These are phyloP conservation scores for Picea glauca DNA, from an alignment of 75 land plant genomes.

Conservation along the genomic window DNA sequence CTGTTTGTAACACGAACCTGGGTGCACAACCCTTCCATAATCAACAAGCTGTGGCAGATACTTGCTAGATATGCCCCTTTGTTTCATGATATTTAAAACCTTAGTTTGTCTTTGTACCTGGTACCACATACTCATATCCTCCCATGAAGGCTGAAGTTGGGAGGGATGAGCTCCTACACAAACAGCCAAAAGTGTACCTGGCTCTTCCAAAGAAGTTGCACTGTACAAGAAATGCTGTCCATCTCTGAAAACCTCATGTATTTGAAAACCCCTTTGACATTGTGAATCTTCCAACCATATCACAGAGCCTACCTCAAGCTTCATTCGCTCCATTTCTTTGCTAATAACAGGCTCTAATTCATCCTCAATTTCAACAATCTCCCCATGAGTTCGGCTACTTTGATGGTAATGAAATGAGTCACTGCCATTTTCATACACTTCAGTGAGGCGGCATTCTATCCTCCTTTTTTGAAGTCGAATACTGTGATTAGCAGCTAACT, in stretches of 20 bases:
- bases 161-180: conserved; percentile 79
- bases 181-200: conserved; percentile 39
- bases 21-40: conserved; percentile 89
- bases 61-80: conserved; percentile 67
- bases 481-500: conserved; percentile 61
- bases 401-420: conserved; percentile 40
- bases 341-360: conserved; percentile 35
- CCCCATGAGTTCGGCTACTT: conserved; percentile 36
- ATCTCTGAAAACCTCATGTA: conserved; percentile 36
- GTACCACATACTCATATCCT: conserved; percentile 81
- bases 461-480: conserved; percentile 60
- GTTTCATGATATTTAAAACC: conserved; percentile 62
- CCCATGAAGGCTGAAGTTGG: conserved; percentile 76
- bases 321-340: conserved; percentile 32
- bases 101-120: conserved; percentile 87
- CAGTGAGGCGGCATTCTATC: conserved; percentile 57
- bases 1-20: conserved; percentile 67
- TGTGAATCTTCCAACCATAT: conserved; percentile 70
- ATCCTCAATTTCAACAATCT: conserved; percentile 78
- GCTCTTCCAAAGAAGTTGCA: conserved; percentile 59
- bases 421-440: conserved; percentile 41
- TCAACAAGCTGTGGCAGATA: conserved; percentile 76
- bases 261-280: conserved; percentile 55
- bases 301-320: conserved; percentile 62
- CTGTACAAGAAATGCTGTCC: conserved; percentile 41